Evolutionary conservation across 176 grass and related monocot species (phyloP).

Genomic region (Eleusine coracana): DNA sequence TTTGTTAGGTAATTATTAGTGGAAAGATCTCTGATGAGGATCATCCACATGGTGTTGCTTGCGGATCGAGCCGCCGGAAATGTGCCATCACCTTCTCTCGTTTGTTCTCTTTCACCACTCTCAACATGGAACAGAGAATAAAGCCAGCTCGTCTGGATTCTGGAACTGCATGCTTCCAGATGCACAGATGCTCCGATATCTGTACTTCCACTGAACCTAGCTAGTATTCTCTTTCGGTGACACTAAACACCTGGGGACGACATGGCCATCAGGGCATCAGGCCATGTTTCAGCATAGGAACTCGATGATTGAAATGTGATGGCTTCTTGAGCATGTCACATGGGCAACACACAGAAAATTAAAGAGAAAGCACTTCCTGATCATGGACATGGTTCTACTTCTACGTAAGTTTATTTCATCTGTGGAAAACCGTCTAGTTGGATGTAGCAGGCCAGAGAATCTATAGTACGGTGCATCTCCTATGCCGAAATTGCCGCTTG

Average conservation of each 20-base stretch:
- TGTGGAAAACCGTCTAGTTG: background rate
- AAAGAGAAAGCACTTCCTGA: background rate
- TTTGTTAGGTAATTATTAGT: background rate
- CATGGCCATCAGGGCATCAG: background rate
- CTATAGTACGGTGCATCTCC: background rate
- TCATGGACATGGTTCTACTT: background rate
- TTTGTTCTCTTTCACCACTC: background rate
- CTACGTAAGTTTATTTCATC: background rate
- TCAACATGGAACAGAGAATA: background rate
- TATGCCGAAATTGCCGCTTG: background rate
- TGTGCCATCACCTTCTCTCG: background rate
- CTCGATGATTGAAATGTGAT: background rate
- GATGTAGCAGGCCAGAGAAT: slow-evolving; percentile 10
- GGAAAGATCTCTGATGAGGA: no score
- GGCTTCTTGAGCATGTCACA: background rate
- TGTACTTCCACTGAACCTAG: slow-evolving; percentile 24
- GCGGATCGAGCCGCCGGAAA: background rate
- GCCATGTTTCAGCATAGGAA: background rate
- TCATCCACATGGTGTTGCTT: slow-evolving; percentile 1
- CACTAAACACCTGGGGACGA: background rate
- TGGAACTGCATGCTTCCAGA: slow-evolving; percentile 12
- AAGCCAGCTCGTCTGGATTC: background rate
- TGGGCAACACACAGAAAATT: background rate
- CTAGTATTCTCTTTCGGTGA: background rate
- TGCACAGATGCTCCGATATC: background rate